Evolutionary conservation across 768 basidiomycete genomes (phyloP), one percentile per base, ranked within the genome.

Genomic region (Dictyophora rubrovolvata): DNA sequence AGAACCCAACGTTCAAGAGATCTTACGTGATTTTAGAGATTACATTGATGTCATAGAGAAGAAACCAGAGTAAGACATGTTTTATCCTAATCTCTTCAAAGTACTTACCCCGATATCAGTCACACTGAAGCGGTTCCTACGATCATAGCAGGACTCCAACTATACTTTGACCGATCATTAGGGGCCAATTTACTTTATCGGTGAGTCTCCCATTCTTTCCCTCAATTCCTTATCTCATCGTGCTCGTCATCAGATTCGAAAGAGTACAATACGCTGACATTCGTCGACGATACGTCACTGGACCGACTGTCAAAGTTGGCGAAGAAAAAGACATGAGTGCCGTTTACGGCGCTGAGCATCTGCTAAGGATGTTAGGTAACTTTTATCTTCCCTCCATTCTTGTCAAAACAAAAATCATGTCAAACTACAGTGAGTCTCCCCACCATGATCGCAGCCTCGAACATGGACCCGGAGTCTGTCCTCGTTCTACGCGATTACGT

Each of bases 301-400:
- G 86, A 1, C 83, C 77, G 52, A 79, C 83, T 53, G 87, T 89
- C 23, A 72, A 79, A 53, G 75, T 85, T 11, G 79, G 76, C 5
- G 75, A 83, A 62, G 89, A 91, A 67, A 87, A 83, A 69, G 85
- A 90, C 65, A 90, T 96, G 86, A 92, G 89, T 68, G 74, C 81
- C 54, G 78, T 97, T 7, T 98, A 98, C 66, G 96, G 95, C 1
- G 93, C 90, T 6, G 95, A 98, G 67, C 96, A 99, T 71, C 69
- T 99, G 3, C 69, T 97, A 61, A 76, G 95, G 54, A 86, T 98
- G 82, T 75, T 98, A 56, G 95, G 95, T 95, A 16, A 36, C n/a
- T 28, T 51, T 56, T 23, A 14, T 35, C 18, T 50, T 5, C n/a
- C n/a, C n/a, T n/a, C n/a, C n/a, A n/a, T n/a, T n/a, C n/a, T n/a